Percentiles rank a stretch among this genome's conserved stretches.
Evolutionary conservation across 2,329 filamentous ascomycete genomes (phyloP).

Genomic region (Claviceps africana): DNA sequence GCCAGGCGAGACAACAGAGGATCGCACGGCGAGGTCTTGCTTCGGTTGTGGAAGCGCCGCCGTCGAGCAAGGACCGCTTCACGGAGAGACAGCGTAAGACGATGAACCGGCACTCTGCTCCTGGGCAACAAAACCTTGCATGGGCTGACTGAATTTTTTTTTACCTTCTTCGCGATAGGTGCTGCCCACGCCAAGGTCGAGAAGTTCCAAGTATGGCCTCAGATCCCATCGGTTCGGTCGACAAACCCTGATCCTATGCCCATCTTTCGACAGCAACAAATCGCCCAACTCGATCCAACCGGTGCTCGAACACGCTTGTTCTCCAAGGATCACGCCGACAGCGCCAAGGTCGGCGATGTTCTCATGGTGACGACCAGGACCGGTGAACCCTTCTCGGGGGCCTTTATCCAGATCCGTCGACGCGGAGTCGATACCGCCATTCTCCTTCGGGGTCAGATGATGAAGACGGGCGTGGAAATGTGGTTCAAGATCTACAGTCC

Average conservation of each 20-base stretch:
- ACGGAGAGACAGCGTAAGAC: slow-evolving; percentile 23
- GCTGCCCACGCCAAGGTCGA: slow-evolving; percentile 20
- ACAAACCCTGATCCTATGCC: slow-evolving; percentile 54
- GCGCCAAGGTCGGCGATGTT: slow-evolving; percentile 75
- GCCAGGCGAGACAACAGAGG: slow-evolving; percentile 40
- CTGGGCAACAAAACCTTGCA: no score
- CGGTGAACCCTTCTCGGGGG: slow-evolving; percentile 80
- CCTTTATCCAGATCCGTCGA: slow-evolving; percentile 73
- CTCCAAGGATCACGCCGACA: slow-evolving; percentile 60
- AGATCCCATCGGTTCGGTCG: slow-evolving; percentile 39
- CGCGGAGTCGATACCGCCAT: slow-evolving; percentile 83
- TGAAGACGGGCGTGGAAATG: slow-evolving; percentile 84
- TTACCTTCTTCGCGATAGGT: slow-evolving; percentile 11
- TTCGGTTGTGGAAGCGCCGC: slow-evolving; percentile 17
- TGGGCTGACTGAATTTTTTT: neutral
- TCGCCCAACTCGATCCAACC: slow-evolving; percentile 66
- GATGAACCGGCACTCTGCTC: neutral
- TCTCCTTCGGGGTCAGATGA: slow-evolving; percentile 72
- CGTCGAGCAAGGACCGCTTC: slow-evolving; percentile 14
- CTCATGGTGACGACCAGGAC: slow-evolving; percentile 70
- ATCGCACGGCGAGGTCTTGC: slow-evolving; percentile 32
- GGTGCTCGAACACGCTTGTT: slow-evolving; percentile 75
- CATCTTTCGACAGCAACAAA: slow-evolving; percentile 52
- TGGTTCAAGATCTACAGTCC: slow-evolving; percentile 94
- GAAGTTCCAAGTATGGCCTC: slow-evolving; percentile 39